Evolutionary conservation across 805 yeast species (phyloP).

Genomic region (Yamadazyma sp.): DNA sequence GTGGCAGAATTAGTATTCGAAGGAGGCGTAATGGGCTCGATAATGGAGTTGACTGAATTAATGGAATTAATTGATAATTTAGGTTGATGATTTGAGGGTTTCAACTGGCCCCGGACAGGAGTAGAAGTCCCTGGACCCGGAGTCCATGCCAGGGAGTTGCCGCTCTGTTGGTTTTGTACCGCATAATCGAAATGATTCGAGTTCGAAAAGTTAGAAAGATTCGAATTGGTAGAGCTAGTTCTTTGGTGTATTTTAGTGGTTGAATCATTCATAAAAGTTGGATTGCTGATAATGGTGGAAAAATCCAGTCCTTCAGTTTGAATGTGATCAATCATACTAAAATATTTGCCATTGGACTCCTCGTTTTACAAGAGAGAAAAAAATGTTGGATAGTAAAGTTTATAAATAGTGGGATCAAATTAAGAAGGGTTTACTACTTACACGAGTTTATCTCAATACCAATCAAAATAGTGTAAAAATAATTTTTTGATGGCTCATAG

Average conservation of each 20-base stretch:
- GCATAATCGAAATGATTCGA: slow-evolving; percentile 1
- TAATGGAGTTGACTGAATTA: slow-evolving; percentile 13
- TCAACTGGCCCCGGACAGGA: slow-evolving; percentile 1
- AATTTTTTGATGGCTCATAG: slow-evolving; percentile 7
- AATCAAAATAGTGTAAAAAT: slow-evolving; percentile 9
- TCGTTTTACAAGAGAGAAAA: slow-evolving; percentile 3
- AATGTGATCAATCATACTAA: slow-evolving; percentile 8
- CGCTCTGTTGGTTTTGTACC: background rate
- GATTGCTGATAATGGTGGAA: background rate
- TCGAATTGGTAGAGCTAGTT: slow-evolving; percentile 3
- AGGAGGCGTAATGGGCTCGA: slow-evolving; percentile 19
- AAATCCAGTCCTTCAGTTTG: slow-evolving; percentile 9
- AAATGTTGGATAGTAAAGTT: slow-evolving; percentile 9
- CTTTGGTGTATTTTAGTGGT: slow-evolving; percentile 5
- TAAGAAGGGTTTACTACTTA: slow-evolving; percentile 15
- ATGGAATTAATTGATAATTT: slow-evolving; percentile 16
- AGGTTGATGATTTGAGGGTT: slow-evolving; percentile 10
- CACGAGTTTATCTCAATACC: slow-evolving; percentile 14
- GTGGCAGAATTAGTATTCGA: background rate
- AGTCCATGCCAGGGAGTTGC: too few species aligned
- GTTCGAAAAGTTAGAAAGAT: slow-evolving; percentile 4
- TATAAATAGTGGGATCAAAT: slow-evolving; percentile 13
- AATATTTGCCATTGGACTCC: slow-evolving; percentile 7
- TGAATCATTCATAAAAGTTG: slow-evolving; percentile 6
- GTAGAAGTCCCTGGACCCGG: background rate